Evolutionary conservation across 83 land plant species (phyloP), one percentile per base, ranked within the genome.

Genomic region (Picea engelmannii): DNA sequence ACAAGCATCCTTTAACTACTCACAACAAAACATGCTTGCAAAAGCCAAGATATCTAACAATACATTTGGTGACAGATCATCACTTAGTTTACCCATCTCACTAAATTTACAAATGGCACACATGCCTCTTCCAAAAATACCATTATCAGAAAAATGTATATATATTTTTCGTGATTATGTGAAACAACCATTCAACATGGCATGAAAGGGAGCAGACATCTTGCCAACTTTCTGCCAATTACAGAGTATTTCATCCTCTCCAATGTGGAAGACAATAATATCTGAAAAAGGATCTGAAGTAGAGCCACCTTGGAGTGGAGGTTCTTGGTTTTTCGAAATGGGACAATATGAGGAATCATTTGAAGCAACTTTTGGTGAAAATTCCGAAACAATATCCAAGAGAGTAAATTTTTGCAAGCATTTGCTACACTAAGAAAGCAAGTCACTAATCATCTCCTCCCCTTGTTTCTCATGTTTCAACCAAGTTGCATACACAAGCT

Each of bases 21-120:
- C 98, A 81, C 99, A 96, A 74, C 92, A 95, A 81, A 93, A 96
- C 82, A 83, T 96, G 87, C 93, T 93, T 44, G 98, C 93, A 86
- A 96, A 96, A 4, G 88, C 62, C 67, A 95, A 78, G 27, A 96
- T 87, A 79, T 96, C 98, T 52, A 95, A 74, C 62, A 95, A 78
- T 80, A 91, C 81, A 24, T 89, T 83, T 9, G 91, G 86, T 23
- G 94, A 59, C 12, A 91, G 86, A 38, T 38, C 8, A 70, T 27
- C n/a, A 55, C 55, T 80, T 68, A 96, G 81, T 65, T 63, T 81
- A 52, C 91, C 90, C 6, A 90, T 86, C 76, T 69, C 52, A 67
- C 98, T 92, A 84, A 93, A 96, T 16, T 85, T 82, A 81, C 85
- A 80, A 15, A 95, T 85, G 35, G 81, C 90, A 76, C 0, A 0